Conservation (phyloP, 2,329 filamentous ascomycete species). For the Paraphaeosphaeria minitans region DNA sequence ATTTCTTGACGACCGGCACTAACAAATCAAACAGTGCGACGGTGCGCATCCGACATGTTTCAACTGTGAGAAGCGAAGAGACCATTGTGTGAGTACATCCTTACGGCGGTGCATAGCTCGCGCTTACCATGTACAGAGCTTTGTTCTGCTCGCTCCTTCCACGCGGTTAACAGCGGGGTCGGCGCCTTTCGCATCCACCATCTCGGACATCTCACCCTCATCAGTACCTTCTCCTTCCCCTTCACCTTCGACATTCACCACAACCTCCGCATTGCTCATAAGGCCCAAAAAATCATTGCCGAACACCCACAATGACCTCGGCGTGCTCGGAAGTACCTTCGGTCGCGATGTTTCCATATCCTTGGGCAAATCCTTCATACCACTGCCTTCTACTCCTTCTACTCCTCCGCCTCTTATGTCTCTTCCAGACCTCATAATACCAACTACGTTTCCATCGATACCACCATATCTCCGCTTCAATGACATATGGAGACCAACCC, state of each 20-base stretch:
- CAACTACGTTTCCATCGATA: slow-evolving; percentile 17
- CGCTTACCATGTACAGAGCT: slow-evolving; percentile 22
- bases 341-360: neutral
- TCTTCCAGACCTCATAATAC: slow-evolving; percentile 12
- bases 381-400: slow-evolving; percentile 8
- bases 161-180: slow-evolving; percentile 31
- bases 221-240: slow-evolving; percentile 16
- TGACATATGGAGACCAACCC: slow-evolving; percentile 37
- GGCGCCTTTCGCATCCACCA: slow-evolving; percentile 16
- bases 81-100: slow-evolving; percentile 25
- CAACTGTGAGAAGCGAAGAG: slow-evolving; percentile 40
- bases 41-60: slow-evolving; percentile 37
- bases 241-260: slow-evolving; percentile 7
- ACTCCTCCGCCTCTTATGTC: slow-evolving; percentile 2
- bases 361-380: slow-evolving; percentile 6
- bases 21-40: slow-evolving; percentile 36
- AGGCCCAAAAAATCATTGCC: neutral
- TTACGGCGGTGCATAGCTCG: neutral
- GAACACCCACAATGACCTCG: neutral
- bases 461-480: slow-evolving; percentile 30
- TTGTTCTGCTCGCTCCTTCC: slow-evolving; percentile 38
- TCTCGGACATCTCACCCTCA: neutral
- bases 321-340: neutral
- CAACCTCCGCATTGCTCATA: neutral
- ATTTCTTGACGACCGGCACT: slow-evolving; percentile 11